Percentiles rank a stretch among this genome's conserved stretches.
Conservation (phyloP, 2,329 filamentous ascomycete genomes). For the Claviceps digitariae region DNA sequence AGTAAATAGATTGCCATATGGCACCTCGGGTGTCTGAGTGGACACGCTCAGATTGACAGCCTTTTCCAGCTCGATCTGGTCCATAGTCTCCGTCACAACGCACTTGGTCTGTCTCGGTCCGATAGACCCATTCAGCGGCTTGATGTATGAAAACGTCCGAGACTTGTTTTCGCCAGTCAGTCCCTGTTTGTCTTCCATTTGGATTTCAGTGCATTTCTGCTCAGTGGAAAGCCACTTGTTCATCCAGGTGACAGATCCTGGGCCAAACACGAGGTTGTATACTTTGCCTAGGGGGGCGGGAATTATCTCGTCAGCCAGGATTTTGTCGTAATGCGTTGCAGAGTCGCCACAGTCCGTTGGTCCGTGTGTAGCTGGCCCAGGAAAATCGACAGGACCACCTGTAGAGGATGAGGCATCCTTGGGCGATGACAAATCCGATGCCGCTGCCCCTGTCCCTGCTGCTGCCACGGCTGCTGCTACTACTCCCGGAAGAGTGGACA, state of each 20-base stretch:
- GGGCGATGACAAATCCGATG: constrained; percentile 26
- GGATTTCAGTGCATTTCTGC: constrained; percentile 79
- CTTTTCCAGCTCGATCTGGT: constrained; percentile 76
- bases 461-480: constrained; percentile 9
- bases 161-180: constrained; percentile 61
- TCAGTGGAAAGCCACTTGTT: constrained; percentile 73
- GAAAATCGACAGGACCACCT: constrained; percentile 50
- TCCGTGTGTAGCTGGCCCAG: constrained; percentile 67
- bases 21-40: constrained; percentile 88
- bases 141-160: constrained; percentile 76
- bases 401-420: constrained; percentile 32
- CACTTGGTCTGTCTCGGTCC: constrained; percentile 94
- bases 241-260: constrained; percentile 68
- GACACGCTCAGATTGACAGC: constrained; percentile 68
- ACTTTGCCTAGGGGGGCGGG: constrained; percentile 83
- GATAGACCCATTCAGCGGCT: constrained; percentile 70
- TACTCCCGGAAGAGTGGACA: constrained; percentile 27
- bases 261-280: constrained; percentile 77
- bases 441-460: neutral
- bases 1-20: constrained; percentile 79
- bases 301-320: constrained; percentile 75
- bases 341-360: constrained; percentile 77
- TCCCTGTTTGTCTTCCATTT: constrained; percentile 73
- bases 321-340: constrained; percentile 68
- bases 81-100: constrained; percentile 73